Percentiles rank a stretch among this genome's conserved stretches.
Evolutionary conservation across 805 yeast species (phyloP).

Genomic region (Zygoascus flipseniorum): DNA sequence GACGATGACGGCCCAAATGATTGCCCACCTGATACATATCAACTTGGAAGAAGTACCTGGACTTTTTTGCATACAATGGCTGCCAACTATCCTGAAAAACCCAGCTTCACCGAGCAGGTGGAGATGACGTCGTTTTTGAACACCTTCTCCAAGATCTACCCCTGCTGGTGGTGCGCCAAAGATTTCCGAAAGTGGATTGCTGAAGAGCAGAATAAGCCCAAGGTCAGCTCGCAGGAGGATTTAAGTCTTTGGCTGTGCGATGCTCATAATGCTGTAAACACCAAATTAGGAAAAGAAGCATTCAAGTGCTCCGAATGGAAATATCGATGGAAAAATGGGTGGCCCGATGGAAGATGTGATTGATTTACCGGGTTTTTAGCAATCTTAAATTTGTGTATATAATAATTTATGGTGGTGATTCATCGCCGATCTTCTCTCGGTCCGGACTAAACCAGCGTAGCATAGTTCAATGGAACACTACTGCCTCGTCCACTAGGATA

Average conservation of each 20-base stretch:
- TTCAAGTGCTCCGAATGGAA: conserved; percentile 90
- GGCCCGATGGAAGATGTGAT: conserved; percentile 60
- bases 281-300: conserved; percentile 71
- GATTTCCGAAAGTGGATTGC: conserved; percentile 64
- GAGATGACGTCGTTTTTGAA: conserved; percentile 65
- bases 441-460: conserved; percentile 9
- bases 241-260: conserved; percentile 89
- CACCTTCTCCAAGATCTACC: conserved; percentile 73
- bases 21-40: conserved; percentile 81
- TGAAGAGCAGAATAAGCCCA: conserved; percentile 37
- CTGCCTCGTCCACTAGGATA: conserved; percentile 96
- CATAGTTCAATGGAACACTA: conserved; percentile 74
- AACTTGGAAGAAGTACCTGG: conserved; percentile 85
- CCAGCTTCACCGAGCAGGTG: conserved; percentile 50
- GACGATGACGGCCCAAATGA: conserved; percentile 30
- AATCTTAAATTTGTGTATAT: neutral
- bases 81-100: conserved; percentile 73
- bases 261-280: conserved; percentile 92
- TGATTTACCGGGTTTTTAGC: conserved; percentile 11
- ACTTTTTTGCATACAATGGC: conserved; percentile 84
- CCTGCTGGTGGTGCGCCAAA: conserved; percentile 88
- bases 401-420: neutral
- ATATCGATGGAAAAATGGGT: conserved; percentile 91
- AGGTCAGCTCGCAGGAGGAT: conserved; percentile 48
- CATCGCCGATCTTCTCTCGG: neutral